Evolutionary conservation across 2,329 filamentous ascomycete species (phyloP).

Genomic region (Diaporthe australafricana): DNA sequence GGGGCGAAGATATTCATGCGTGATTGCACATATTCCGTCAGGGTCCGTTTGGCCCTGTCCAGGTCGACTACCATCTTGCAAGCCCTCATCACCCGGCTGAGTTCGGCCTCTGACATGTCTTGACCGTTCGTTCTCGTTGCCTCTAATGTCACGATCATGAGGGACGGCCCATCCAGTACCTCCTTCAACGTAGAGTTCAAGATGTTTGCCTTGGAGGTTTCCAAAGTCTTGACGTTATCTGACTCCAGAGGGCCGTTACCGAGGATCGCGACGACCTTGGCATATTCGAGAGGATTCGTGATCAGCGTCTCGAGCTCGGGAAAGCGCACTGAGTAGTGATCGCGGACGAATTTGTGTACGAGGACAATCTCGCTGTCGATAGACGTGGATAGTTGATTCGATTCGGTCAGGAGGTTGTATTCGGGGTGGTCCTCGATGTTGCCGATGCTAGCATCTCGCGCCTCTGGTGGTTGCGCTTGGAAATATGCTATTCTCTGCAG

Average conservation of each 20-base stretch:
- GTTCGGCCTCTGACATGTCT: conserved; percentile 79
- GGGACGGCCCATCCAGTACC: conserved; percentile 86
- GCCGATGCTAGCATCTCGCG: conserved; percentile 72
- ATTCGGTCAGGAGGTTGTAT: conserved; percentile 88
- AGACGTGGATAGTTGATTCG: conserved; percentile 88
- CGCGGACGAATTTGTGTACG: conserved; percentile 95
- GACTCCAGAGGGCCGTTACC: conserved; percentile 90
- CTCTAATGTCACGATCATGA: conserved; percentile 97
- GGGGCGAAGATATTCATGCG: conserved; percentile 97
- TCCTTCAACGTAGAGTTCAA: conserved; percentile 80
- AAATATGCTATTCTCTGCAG: conserved; percentile 84
- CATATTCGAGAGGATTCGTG: conserved; percentile 92
- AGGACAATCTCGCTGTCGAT: conserved; percentile 94
- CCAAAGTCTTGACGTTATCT: conserved; percentile 82
- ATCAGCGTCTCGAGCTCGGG: conserved; percentile 92
- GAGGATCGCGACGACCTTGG: conserved; percentile 92
- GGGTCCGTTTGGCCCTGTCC: conserved; percentile 84
- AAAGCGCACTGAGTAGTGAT: conserved; percentile 94
- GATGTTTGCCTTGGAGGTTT: conserved; percentile 81
- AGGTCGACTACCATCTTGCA: conserved; percentile 91
- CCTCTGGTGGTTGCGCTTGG: conserved; percentile 74
- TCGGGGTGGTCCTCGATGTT: conserved; percentile 93
- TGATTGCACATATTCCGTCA: conserved; percentile 95
- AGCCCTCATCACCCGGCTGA: conserved; percentile 79
- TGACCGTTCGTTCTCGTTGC: conserved; percentile 89